Evolutionary conservation across 2,329 filamentous ascomycete genomes (phyloP).

Genomic region (Colletotrichum cordylinicola): DNA sequence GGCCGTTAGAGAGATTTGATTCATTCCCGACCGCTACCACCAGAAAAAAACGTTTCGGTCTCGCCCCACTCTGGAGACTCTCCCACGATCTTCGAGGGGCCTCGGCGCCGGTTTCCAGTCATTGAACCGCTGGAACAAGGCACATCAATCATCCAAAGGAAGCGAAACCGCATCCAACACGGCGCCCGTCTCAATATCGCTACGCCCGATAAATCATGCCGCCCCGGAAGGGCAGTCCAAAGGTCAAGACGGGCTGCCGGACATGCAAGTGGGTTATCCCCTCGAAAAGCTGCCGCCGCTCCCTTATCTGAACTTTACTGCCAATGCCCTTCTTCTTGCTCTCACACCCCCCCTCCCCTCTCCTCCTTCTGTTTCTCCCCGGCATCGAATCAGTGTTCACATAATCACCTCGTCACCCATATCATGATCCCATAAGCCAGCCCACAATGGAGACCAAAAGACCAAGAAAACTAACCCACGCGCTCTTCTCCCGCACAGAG

Average conservation of each 20-base stretch:
- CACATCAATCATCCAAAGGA: not conserved
- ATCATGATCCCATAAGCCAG: not conserved
- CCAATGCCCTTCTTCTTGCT: not conserved
- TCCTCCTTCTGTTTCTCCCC: not conserved
- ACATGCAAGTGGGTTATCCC: constrained; percentile 57
- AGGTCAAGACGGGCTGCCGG: constrained; percentile 55
- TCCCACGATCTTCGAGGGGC: not conserved
- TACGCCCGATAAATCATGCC: not conserved
- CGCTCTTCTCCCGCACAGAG: constrained; percentile 37
- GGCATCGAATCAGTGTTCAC: not conserved
- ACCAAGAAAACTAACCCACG: not conserved
- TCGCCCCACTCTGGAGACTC: not conserved
- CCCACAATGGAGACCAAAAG: not conserved
- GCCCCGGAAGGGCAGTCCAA: constrained; percentile 26
- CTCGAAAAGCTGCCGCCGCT: not conserved
- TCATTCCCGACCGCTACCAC: not conserved
- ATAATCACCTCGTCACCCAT: not conserved
- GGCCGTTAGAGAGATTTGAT: not conserved
- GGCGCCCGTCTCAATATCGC: not conserved
- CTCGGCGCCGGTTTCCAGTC: not conserved
- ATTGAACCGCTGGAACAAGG: not conserved
- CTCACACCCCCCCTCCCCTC: not conserved
- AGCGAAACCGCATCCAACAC: not conserved
- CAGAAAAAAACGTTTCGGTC: not conserved
- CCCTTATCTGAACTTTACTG: not conserved